Base-by-base conservation (phyloP, 768 basidiomycete species). In the Inosperma sp. region DNA sequence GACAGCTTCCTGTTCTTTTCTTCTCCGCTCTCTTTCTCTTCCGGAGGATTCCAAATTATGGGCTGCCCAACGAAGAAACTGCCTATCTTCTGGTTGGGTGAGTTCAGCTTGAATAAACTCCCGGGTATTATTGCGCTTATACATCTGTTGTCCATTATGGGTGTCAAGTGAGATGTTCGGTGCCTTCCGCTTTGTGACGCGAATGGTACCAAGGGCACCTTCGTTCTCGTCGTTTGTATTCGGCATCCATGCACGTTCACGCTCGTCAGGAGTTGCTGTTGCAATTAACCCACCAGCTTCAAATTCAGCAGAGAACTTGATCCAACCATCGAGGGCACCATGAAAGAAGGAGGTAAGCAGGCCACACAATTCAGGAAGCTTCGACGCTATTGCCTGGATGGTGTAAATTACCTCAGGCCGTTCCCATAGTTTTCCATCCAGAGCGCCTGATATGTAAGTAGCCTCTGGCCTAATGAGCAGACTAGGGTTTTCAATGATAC, bases 181-280 rank as follows among this genome's bases (percentile, higher is more conserved):
- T 27, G 56, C 49, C 3, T 48, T 29, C 5, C 57, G 55, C 13
- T 62, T 49, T 9, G 37, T 9, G 5, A 62, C 55, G 16, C 62
- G 57, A 35, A 57, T 60, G 3, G 43, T 26, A 3, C 68, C 62
- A 13, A 69, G 53, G 3, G 52, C 52, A 7, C 67, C 62, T 58
- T 70, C 67, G 50, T 67, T 67, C 0, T 52, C 54, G 50, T 69
- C 64, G 52, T 68, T 70, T 17, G 64, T 66, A 2, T 64, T 9
- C 7, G 64, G 62, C 55, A 70, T 58, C 54, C 56, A 68, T 14
- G 63, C 61, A 17, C 45, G 22, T 4, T 54, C 44, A 3, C 42
- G 44, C 42, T 67, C 62, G n/a, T 55, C 61, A 3, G 44, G 40
- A 14, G 58, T 60, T 4, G 56, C 52, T 26, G 46, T 37, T 51